Evolutionary conservation across 495 filamentous ascomycete genomes (phyloP).

Genomic region (Neurospora sp.): DNA sequence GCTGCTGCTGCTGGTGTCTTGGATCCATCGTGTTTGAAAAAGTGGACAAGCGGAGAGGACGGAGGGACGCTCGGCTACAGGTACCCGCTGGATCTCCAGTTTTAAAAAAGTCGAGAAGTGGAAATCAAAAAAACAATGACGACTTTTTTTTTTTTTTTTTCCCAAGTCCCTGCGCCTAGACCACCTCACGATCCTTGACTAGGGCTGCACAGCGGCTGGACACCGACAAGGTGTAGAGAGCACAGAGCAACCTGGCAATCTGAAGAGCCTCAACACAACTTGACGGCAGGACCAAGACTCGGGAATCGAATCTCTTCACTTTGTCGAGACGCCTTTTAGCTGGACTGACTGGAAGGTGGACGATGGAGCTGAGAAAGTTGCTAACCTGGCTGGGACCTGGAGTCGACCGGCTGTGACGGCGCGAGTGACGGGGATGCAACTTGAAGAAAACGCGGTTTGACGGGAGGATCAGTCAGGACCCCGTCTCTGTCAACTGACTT

Average conservation of each 20-base stretch:
- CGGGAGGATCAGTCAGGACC: not conserved
- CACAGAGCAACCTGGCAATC: not conserved
- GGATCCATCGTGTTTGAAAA: slow-evolving; percentile 25
- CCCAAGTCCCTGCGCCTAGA: not conserved
- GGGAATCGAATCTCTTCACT: not conserved
- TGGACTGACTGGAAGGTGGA: not conserved
- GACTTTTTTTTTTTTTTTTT: slow-evolving; percentile 13
- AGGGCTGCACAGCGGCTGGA: not conserved
- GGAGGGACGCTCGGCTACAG: not conserved
- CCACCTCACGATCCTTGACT: not conserved
- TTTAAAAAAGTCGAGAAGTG: slow-evolving; percentile 1
- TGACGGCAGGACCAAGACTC: not conserved
- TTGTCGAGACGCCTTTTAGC: not conserved
- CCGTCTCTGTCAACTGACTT: not conserved
- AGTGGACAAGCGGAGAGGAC: not conserved
- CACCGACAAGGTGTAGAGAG: not conserved
- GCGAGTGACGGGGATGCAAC: not conserved
- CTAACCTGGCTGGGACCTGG: not conserved
- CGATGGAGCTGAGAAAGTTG: not conserved
- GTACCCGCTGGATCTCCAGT: not conserved
- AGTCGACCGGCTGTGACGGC: not conserved
- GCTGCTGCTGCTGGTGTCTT: slow-evolving; percentile 20
- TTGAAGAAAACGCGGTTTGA: not conserved
- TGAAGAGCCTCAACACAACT: not conserved
- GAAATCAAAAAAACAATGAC: slow-evolving; percentile 7